These are phyloP conservation scores for Ascosphaera apis DNA, from an alignment of 2,329 filamentous ascomycete genomes.

Conservation along the genomic window DNA sequence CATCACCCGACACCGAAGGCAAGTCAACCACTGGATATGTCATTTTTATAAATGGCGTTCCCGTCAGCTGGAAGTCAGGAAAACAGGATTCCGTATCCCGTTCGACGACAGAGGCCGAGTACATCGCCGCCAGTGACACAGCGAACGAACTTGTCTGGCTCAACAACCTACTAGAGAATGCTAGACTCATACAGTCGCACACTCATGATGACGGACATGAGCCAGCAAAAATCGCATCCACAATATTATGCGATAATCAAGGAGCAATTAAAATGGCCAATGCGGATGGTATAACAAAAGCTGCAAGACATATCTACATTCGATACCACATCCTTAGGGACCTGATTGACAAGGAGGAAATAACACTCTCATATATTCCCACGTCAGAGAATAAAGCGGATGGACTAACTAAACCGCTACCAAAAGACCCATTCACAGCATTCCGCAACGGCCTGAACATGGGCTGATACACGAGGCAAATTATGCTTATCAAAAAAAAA, in stretches of 20 bases:
- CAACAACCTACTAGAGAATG: background rate
- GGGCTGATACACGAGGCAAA: no score
- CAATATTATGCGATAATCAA: no score
- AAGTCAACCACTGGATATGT: no score
- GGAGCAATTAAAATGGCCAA: no score
- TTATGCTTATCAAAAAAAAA: no score
- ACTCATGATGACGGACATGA: no score
- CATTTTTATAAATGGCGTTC: no score
- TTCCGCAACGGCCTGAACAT: no score
- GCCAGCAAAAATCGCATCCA: no score
- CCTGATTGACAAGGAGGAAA: constrained; percentile 7
- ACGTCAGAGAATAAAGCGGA: background rate
- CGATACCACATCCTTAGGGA: constrained; percentile 2
- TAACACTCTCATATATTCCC: background rate
- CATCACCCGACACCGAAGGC: no score
- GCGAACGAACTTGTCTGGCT: constrained; percentile 1
- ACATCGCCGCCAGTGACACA: constrained; percentile 1
- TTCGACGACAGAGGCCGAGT: constrained; percentile 1
- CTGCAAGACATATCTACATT: constrained; percentile 1
- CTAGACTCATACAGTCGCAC: background rate
- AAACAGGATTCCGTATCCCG: background rate
- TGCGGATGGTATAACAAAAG: no score
- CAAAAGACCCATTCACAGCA: constrained; percentile 14
- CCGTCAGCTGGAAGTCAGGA: no score
- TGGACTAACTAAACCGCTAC: background rate